phyloP scores from a whole-genome alignment of 2,329 filamentous ascomycete species.

The Emmonsia crescens region DNA sequence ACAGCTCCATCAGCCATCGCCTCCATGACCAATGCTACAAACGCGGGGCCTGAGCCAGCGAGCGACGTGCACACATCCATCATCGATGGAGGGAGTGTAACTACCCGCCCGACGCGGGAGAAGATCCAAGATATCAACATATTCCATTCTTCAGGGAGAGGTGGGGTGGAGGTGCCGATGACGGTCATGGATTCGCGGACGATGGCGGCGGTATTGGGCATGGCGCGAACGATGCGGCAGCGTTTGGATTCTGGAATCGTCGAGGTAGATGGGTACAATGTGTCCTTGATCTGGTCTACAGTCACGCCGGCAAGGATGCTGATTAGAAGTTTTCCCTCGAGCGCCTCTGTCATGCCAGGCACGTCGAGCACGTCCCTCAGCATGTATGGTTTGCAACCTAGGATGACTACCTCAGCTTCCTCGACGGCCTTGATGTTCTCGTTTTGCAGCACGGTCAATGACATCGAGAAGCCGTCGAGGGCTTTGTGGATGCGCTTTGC shows the following conservation, averaged over 20 bases:
- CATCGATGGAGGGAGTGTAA: conserved; percentile 40
- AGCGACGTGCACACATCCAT: conserved; percentile 51
- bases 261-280: conserved; percentile 47
- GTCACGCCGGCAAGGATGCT: conserved; percentile 71
- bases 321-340: conserved; percentile 70
- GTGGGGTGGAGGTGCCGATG: conserved; percentile 48
- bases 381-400: conserved; percentile 73
- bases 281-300: conserved; percentile 54
- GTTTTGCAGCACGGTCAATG: conserved; percentile 57
- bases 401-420: conserved; percentile 60
- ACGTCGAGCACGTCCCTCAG: conserved; percentile 56
- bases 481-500: conserved; percentile 57
- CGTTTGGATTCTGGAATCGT: conserved; percentile 26
- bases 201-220: conserved; percentile 74
- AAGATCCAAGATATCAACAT: conserved; percentile 48
- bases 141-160: conserved; percentile 33
- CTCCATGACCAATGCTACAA: conserved; percentile 50
- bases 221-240: conserved; percentile 58
- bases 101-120: conserved; percentile 37
- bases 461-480: conserved; percentile 51
- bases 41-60: conserved; percentile 51
- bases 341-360: conserved; percentile 58
- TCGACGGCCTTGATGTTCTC: conserved; percentile 59
- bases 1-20: conserved; percentile 51
- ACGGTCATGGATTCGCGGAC: conserved; percentile 77